phyloP scores from a whole-genome alignment of 257 asterid species.

The Nicotiana obtusifolia region DNA sequence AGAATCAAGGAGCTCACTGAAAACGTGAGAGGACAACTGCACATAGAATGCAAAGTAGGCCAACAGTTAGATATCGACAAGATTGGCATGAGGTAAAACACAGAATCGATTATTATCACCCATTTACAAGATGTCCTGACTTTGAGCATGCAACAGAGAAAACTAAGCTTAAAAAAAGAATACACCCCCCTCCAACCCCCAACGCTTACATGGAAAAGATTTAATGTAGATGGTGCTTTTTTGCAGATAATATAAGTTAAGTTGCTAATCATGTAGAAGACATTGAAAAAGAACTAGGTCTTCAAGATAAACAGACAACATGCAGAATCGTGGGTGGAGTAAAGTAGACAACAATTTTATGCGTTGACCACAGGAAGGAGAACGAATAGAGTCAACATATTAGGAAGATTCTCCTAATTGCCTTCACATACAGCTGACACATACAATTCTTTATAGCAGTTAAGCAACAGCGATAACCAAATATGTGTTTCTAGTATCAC shows the following conservation, averaged over 20 bases:
- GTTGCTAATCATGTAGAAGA: too few species aligned
- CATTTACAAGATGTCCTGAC: neutral
- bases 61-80: conserved; percentile 2
- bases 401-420: neutral
- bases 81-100: neutral
- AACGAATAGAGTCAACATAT: neutral
- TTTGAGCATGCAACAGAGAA: neutral
- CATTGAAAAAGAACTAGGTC: neutral
- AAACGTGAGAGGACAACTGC: conserved; percentile 60
- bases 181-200: neutral
- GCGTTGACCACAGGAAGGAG: neutral
- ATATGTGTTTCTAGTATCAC: neutral
- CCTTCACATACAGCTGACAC: neutral
- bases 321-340: neutral
- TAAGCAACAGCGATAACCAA: neutral
- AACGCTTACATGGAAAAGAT: neutral
- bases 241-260: too few species aligned
- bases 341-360: too few species aligned
- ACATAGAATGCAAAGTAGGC: conserved; percentile 14
- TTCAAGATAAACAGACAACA: neutral
- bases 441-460: neutral
- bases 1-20: conserved; percentile 66
- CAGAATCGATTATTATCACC: neutral
- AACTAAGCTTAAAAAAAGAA: neutral
- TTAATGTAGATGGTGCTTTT: neutral